Conservation (phyloP, 257 asterid genomes). For the Knoxia roxburghii region DNA sequence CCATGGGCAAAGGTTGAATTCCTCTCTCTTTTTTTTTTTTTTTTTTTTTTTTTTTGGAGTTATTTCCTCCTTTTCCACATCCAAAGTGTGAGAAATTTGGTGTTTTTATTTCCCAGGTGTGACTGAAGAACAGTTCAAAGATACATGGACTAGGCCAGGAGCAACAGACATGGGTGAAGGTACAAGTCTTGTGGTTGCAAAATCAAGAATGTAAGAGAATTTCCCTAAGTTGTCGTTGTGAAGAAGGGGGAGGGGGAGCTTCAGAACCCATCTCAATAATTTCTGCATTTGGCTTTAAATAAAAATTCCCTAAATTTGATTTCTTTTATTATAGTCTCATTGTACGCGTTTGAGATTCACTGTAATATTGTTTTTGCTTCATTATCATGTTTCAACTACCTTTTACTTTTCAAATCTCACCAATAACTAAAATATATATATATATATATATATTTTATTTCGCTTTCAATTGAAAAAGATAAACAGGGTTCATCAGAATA, state of each 20-base stretch:
- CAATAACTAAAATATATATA: too few species aligned
- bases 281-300: slow-evolving; percentile 7
- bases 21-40: background rate
- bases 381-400: background rate
- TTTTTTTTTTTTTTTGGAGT: background rate
- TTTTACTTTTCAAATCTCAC: too few species aligned
- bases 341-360: slow-evolving; percentile 5
- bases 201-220: slow-evolving; percentile 62
- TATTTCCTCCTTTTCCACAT: background rate
- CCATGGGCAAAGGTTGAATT: slow-evolving; percentile 85
- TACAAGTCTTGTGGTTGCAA: slow-evolving; percentile 66
- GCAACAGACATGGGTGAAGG: slow-evolving; percentile 44
- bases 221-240: background rate
- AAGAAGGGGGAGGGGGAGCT: slow-evolving; percentile 19
- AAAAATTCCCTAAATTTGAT: slow-evolving; percentile 28
- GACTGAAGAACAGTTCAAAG: slow-evolving; percentile 90
- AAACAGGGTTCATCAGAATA: too few species aligned
- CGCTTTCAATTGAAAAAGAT: too few species aligned
- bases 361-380: background rate
- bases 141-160: slow-evolving; percentile 81
- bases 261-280: slow-evolving; percentile 16
- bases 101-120: slow-evolving; percentile 45
- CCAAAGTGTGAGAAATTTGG: background rate
- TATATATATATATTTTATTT: too few species aligned
- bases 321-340: slow-evolving; percentile 6